Percentiles rank a stretch among this genome's conserved stretches.
These are phyloP conservation scores for Poa pratensis DNA, from an alignment of 176 grass and related monocot species.

Conservation along the genomic window DNA sequence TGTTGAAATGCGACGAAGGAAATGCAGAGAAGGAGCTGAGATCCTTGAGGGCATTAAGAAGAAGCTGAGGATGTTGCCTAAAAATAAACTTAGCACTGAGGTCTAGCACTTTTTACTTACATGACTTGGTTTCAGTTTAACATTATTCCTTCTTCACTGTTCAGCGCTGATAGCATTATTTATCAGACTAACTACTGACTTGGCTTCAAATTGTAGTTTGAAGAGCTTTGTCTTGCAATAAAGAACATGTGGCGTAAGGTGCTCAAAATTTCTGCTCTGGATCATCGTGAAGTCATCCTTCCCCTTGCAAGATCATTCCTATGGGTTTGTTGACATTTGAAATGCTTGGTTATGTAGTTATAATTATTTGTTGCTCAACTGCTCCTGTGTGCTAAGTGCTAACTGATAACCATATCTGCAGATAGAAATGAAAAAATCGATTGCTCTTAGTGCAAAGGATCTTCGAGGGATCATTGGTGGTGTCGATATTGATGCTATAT, in stretches of 20 bases:
- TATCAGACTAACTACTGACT: neutral
- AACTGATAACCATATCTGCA: constrained; percentile 21
- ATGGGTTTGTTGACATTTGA: constrained; percentile 31
- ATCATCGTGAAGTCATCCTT: constrained; percentile 30
- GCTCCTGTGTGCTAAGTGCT: neutral
- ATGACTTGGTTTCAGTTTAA: constrained; percentile 19
- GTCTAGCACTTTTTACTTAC: constrained; percentile 1
- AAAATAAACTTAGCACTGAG: constrained; percentile 4
- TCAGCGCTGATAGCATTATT: neutral
- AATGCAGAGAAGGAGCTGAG: neutral
- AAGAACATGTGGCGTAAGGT: neutral
- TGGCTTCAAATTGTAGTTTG: constrained; percentile 26
- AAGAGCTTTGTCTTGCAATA: neutral
- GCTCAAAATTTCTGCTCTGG: neutral
- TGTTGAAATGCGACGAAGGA: neutral
- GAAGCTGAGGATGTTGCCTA: constrained; percentile 2
- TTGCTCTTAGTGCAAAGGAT: neutral
- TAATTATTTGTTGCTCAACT: neutral
- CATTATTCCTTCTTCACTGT: constrained; percentile 3
- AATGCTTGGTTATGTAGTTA: neutral
- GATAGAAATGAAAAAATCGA: neutral
- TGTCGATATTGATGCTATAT: constrained; percentile 20
- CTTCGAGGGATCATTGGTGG: neutral
- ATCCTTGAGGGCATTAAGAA: neutral
- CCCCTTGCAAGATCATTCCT: constrained; percentile 27